Evolutionary conservation across 139 green algal genomes (phyloP).

Genomic region (Haematococcus lacustris): DNA sequence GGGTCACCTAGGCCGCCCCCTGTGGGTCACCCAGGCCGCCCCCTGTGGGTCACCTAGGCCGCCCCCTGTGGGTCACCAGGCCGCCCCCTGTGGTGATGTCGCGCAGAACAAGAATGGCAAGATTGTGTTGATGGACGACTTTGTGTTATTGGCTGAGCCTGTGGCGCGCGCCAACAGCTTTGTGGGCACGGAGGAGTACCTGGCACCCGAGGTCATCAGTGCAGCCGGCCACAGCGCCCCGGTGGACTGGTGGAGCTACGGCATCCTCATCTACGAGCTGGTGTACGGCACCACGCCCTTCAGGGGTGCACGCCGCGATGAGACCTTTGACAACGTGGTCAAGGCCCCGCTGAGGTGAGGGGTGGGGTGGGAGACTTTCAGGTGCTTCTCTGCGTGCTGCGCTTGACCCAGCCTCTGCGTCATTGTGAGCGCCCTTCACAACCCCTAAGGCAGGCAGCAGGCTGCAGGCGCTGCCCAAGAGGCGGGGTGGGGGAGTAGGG

Average conservation of each 20-base stretch:
- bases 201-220: conserved; percentile 83
- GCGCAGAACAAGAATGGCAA: conserved; percentile 15
- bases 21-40: too few relatives aligned
- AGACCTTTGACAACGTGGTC: conserved; percentile 94
- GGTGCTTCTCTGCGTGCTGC: too few relatives aligned
- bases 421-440: too few relatives aligned
- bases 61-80: too few relatives aligned
- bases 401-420: too few relatives aligned
- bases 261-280: conserved; percentile 96
- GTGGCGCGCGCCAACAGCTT: conserved; percentile 83
- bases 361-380: too few relatives aligned
- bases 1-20: too few relatives aligned
- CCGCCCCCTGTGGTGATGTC: too few relatives aligned
- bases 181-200: conserved; percentile 88
- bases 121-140: conserved; percentile 11
- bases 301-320: conserved; percentile 62
- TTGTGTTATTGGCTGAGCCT: conserved; percentile 73
- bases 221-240: conserved; percentile 61
- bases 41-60: too few relatives aligned
- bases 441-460: too few relatives aligned
- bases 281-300: conserved; percentile 86
- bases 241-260: conserved; percentile 86
- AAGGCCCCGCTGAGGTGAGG: conserved; percentile 71
- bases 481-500: too few relatives aligned
- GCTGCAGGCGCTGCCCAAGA: too few relatives aligned